phyloP scores from a whole-genome alignment of 805 yeast species.

The Metschnikowia aberdeeniae region DNA sequence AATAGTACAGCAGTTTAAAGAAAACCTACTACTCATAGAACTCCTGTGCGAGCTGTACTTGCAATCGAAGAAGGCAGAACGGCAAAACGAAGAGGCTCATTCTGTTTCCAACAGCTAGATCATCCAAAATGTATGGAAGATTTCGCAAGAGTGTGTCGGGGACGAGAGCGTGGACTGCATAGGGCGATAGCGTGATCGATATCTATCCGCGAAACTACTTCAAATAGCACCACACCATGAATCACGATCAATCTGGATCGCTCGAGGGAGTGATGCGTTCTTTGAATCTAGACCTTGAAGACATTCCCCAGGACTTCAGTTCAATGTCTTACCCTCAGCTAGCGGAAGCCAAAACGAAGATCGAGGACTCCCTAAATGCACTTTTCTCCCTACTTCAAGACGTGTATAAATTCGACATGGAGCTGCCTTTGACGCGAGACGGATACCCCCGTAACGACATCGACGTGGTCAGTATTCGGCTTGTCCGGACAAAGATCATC shows the following conservation, averaged over 20 bases:
- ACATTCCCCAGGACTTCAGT: constrained; percentile 2
- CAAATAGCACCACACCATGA: not conserved
- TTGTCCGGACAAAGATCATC: constrained; percentile 59
- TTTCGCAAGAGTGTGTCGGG: too few relatives aligned
- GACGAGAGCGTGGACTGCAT: not conserved
- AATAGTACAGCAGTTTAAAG: not conserved
- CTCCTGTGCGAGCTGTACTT: not conserved
- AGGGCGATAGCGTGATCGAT: not conserved
- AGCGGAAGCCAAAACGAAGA: constrained; percentile 15
- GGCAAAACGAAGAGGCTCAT: not conserved
- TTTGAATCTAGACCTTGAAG: constrained; percentile 13
- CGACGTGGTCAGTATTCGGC: constrained; percentile 66
- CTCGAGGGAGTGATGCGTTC: constrained; percentile 15
- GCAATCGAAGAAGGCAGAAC: not conserved
- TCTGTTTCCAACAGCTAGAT: not conserved
- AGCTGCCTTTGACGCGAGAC: constrained; percentile 65
- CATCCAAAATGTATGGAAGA: not conserved
- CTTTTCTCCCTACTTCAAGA: constrained; percentile 41
- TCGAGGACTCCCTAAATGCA: constrained; percentile 36
- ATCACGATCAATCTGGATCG: constrained; percentile 3
- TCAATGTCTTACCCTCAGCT: constrained; percentile 11
- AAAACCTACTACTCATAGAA: not conserved
- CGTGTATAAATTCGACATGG: constrained; percentile 53
- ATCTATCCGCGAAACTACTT: not conserved
- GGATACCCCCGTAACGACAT: constrained; percentile 86